phyloP scores from a whole-genome alignment of 352 stramenopile genomes.

The Plasmopara muralis region DNA sequence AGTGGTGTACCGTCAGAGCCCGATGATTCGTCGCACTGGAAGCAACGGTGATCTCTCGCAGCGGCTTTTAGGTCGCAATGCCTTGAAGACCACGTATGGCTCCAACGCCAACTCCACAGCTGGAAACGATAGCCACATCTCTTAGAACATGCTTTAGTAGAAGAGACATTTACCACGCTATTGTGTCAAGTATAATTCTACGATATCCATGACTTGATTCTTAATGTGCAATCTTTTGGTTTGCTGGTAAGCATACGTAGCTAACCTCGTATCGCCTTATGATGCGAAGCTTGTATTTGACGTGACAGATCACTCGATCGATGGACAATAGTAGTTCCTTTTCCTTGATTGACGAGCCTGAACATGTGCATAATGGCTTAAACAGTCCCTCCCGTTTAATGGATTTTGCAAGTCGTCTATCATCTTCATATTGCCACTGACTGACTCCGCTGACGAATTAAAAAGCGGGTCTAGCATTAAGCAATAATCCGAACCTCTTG shows the following conservation, averaged over 20 bases:
- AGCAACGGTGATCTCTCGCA: slow-evolving; percentile 47
- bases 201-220: neutral
- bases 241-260: neutral
- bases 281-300: slow-evolving; percentile 1
- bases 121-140: neutral
- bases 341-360: slow-evolving; percentile 26
- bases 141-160: too few species aligned
- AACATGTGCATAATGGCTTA: slow-evolving; percentile 46
- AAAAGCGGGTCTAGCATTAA: slow-evolving; percentile 73
- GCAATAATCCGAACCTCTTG: slow-evolving; percentile 20
- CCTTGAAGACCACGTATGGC: slow-evolving; percentile 50
- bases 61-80: slow-evolving; percentile 46
- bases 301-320: slow-evolving; percentile 20
- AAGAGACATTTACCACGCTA: neutral
- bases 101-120: slow-evolving; percentile 21
- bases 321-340: slow-evolving; percentile 42
- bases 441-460: slow-evolving; percentile 13
- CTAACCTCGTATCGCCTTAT: slow-evolving; percentile 5
- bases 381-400: slow-evolving; percentile 19
- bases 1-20: slow-evolving; percentile 78
- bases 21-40: slow-evolving; percentile 48
- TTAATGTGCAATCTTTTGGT: neutral
- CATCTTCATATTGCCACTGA: slow-evolving; percentile 3
- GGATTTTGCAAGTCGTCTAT: slow-evolving; percentile 3
- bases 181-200: neutral